Conservation (phyloP, 2,329 filamentous ascomycete species). For the Paramyrothecium roridum region DNA sequence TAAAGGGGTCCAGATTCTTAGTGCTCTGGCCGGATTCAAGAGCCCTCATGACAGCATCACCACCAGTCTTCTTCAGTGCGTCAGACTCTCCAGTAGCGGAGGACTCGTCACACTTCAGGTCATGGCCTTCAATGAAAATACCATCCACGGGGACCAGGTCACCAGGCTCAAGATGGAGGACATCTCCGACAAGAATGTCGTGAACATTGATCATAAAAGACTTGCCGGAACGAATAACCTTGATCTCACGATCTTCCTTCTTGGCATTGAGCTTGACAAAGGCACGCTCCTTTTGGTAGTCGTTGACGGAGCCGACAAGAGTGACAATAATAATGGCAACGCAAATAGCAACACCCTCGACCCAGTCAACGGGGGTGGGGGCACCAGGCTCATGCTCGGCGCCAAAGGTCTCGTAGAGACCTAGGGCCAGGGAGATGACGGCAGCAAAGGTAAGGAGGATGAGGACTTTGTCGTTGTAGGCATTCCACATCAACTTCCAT, state of each 20-base stretch:
- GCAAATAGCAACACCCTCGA: constrained; percentile 65
- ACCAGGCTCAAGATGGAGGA: constrained; percentile 66
- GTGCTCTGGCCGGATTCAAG: constrained; percentile 43
- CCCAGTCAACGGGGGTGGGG: constrained; percentile 63
- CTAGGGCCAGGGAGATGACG: constrained; percentile 64
- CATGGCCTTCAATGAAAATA: constrained; percentile 56
- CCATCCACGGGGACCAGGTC: constrained; percentile 71
- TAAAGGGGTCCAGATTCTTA: constrained; percentile 61
- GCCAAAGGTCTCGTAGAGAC: constrained; percentile 66
- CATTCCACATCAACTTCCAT: constrained; percentile 62
- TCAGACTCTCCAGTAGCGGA: constrained; percentile 74
- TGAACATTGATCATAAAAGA: constrained; percentile 61
- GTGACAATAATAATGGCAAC: constrained; percentile 64
- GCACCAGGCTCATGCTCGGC: constrained; percentile 37
- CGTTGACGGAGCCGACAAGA: constrained; percentile 59
- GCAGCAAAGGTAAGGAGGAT: constrained; percentile 68
- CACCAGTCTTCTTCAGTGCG: constrained; percentile 63
- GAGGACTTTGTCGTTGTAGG: constrained; percentile 72
- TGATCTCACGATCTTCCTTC: constrained; percentile 64
- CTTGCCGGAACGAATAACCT: constrained; percentile 65
- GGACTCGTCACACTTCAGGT: constrained; percentile 65
- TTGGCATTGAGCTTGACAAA: constrained; percentile 60
- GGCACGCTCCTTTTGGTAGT: constrained; percentile 66
- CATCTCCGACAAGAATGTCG: constrained; percentile 67
- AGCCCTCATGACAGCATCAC: constrained; percentile 53